Percentiles rank a stretch among this genome's conserved stretches.
phyloP scores from a whole-genome alignment of 306 rosid species.

The Adenanthera pavonina region DNA sequence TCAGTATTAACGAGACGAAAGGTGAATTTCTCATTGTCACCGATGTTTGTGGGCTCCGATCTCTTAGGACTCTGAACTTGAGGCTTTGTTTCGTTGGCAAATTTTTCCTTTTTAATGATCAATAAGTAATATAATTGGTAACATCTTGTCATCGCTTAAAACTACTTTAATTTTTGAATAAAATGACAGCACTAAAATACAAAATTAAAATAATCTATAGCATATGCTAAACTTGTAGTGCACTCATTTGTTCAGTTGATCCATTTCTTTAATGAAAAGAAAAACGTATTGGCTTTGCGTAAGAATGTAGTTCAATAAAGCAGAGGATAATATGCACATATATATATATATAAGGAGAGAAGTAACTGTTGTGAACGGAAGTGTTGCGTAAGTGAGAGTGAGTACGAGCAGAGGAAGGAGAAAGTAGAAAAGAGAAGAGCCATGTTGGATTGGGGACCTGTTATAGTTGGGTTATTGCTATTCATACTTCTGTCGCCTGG shows the following conservation, averaged over 20 bases:
- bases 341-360: background rate
- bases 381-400: background rate
- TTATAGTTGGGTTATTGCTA: constrained; percentile 49
- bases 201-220: background rate
- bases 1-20: constrained; percentile 19
- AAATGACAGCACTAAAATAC: background rate
- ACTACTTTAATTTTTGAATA: background rate
- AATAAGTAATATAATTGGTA: background rate
- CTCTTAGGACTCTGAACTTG: background rate
- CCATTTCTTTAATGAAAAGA: constrained; percentile 43
- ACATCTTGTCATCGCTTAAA: background rate
- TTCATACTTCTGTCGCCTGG: constrained; percentile 70
- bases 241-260: background rate
- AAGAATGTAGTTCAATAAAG: constrained; percentile 31
- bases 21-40: background rate
- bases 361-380: background rate
- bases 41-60: constrained; percentile 6
- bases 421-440: background rate
- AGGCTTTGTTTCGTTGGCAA: background rate
- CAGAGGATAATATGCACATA: background rate
- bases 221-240: background rate
- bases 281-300: constrained; percentile 36
- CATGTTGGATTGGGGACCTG: constrained; percentile 70
- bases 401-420: background rate
- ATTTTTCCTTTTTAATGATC: background rate